Conservation (phyloP, 352 stramenopile species). For the Aphanomyces euteiches region DNA sequence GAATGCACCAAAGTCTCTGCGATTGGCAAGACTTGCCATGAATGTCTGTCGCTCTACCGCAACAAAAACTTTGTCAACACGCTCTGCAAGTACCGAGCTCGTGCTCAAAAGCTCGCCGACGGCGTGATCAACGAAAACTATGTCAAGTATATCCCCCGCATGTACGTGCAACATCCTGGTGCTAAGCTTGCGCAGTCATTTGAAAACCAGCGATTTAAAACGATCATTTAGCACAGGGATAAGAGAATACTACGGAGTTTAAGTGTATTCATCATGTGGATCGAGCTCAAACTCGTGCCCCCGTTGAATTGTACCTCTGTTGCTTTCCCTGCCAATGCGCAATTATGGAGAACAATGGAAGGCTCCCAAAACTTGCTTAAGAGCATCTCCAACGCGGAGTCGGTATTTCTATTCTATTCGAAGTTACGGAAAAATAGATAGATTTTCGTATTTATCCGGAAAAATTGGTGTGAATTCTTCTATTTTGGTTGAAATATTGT, state of each 20-base stretch:
- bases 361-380: no score
- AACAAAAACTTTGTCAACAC: constrained; percentile 11
- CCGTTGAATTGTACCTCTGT: not conserved
- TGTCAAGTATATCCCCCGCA: constrained; percentile 19
- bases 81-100: constrained; percentile 15
- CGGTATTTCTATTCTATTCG: no score
- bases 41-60: constrained; percentile 17
- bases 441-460: no score
- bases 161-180: constrained; percentile 22
- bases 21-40: constrained; percentile 11
- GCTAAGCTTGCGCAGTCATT: constrained; percentile 17
- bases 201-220: constrained; percentile 12
- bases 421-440: no score
- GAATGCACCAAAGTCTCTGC: constrained; percentile 14
- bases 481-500: no score
- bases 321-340: no score
- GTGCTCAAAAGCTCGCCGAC: constrained; percentile 11
- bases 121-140: constrained; percentile 22
- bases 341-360: not conserved
- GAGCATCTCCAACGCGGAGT: no score
- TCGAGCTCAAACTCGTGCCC: not conserved
- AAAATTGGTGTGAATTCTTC: no score
- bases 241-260: not conserved
- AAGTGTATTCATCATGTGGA: not conserved
- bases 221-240: constrained; percentile 2